phyloP scores from a whole-genome alignment of 2,329 filamentous ascomycete genomes.

The Pestalotiopsis fici region DNA sequence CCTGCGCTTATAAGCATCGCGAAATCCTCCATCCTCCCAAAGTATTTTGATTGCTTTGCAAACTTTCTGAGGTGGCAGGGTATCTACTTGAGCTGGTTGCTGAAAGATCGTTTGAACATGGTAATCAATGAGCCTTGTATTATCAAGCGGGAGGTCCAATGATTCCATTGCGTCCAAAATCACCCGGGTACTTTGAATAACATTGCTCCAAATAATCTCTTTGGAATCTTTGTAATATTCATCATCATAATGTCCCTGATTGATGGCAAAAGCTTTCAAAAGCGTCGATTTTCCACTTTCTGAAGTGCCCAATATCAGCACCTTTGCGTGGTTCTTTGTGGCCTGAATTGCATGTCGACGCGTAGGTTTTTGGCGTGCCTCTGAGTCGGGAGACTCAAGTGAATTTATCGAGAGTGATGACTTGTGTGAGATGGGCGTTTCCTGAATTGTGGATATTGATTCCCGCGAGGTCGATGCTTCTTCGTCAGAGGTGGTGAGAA shows the following conservation, averaged over 20 bases:
- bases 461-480: too few species aligned
- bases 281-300: background rate
- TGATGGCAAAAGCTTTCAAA: background rate
- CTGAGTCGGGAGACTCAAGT: too few species aligned
- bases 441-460: too few species aligned
- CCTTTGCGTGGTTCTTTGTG: too few species aligned
- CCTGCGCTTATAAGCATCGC: background rate
- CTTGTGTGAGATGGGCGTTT: too few species aligned
- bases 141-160: background rate
- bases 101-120: background rate
- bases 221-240: background rate
- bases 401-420: too few species aligned
- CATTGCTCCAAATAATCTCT: background rate
- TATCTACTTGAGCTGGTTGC: background rate
- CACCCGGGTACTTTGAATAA: background rate
- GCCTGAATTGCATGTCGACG: too few species aligned
- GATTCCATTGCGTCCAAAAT: background rate
- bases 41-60: background rate
- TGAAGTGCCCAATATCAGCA: background rate
- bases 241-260: background rate
- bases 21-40: background rate
- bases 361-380: too few species aligned
- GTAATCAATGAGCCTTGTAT: background rate
- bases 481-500: too few species aligned
- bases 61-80: background rate